These are phyloP conservation scores for Ceratobasidium theobromae DNA, from an alignment of 1,284 basidiomycete species.

Conservation along the genomic window DNA sequence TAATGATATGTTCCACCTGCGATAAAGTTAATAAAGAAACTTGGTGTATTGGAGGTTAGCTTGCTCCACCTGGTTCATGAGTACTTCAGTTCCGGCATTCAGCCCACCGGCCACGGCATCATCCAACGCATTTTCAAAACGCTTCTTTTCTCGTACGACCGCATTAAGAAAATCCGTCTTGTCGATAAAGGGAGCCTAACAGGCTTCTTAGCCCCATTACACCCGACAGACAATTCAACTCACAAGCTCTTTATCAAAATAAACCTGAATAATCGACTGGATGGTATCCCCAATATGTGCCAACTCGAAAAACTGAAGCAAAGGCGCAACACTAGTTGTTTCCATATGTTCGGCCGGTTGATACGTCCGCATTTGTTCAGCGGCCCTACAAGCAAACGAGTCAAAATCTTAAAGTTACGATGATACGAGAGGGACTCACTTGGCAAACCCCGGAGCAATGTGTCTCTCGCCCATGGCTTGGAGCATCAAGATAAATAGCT, in stretches of 20 bases:
- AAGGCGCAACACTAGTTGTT: slow-evolving; percentile 79
- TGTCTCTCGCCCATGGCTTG: slow-evolving; percentile 79
- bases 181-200: slow-evolving; percentile 80
- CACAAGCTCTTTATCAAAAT: slow-evolving; percentile 94
- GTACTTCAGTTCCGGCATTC: slow-evolving; percentile 91
- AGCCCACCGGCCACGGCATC: slow-evolving; percentile 91
- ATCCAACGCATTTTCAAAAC: slow-evolving; percentile 88
- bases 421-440: slow-evolving; percentile 52
- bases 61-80: slow-evolving; percentile 88
- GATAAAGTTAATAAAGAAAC: slow-evolving; percentile 39
- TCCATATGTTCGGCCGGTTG: slow-evolving; percentile 81
- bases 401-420: slow-evolving; percentile 28
- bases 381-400: slow-evolving; percentile 59
- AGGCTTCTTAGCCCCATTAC: not conserved
- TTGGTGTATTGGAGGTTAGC: not conserved
- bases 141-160: slow-evolving; percentile 94
- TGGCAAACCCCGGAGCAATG: slow-evolving; percentile 79
- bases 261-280: slow-evolving; percentile 95
- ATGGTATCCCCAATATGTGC: slow-evolving; percentile 98
- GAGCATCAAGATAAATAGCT: slow-evolving; percentile 84
- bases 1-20: slow-evolving; percentile 91
- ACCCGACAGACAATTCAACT: slow-evolving; percentile 35
- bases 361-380: slow-evolving; percentile 82
- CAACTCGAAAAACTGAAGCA: slow-evolving; percentile 96
- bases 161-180: slow-evolving; percentile 90